A percentile compares a stretch with the other conserved stretches of the same genome.
phyloP scores from a whole-genome alignment of 1,284 basidiomycete species.

The Exobasidium cylindrosporum region DNA sequence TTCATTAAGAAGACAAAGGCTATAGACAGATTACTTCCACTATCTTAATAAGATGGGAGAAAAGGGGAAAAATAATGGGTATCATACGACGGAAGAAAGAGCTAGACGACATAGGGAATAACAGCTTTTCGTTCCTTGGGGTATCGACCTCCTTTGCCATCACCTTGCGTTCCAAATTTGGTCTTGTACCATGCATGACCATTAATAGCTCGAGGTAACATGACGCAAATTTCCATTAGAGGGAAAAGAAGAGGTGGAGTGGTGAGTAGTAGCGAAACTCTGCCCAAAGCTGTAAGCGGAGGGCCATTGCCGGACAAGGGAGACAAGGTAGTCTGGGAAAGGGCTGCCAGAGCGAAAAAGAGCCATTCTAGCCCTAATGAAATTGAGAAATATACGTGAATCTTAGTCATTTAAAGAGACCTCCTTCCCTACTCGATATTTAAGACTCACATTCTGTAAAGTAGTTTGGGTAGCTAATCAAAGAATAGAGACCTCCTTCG shows the following conservation, averaged over 20 bases:
- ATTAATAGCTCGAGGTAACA: constrained; percentile 74
- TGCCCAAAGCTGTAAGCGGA: background rate
- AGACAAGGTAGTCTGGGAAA: constrained; percentile 35
- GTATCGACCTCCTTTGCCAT: constrained; percentile 59
- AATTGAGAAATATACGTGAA: too few species aligned
- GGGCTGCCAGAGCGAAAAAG: constrained; percentile 40
- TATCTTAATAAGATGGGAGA: too few species aligned
- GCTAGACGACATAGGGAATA: constrained; percentile 67
- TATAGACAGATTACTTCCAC: too few species aligned
- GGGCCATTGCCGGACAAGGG: constrained; percentile 13
- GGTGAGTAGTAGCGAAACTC: constrained; percentile 19
- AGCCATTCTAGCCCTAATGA: constrained; percentile 52
- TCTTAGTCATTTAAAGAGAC: too few species aligned
- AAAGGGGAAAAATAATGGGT: too few species aligned
- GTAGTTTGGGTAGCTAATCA: constrained; percentile 89
- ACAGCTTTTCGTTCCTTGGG: constrained; percentile 66
- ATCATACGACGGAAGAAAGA: too few species aligned
- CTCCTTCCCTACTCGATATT: too few species aligned
- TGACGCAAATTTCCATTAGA: constrained; percentile 66
- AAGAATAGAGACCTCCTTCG: constrained; percentile 71
- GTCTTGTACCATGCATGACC: constrained; percentile 77
- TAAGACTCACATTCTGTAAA: constrained; percentile 68
- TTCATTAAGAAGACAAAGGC: too few species aligned
- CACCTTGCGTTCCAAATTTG: constrained; percentile 61
- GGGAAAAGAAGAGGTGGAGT: constrained; percentile 62